Conservation (phyloP, 192 early-diverging fungal species). For the Coemansia furcata region DNA sequence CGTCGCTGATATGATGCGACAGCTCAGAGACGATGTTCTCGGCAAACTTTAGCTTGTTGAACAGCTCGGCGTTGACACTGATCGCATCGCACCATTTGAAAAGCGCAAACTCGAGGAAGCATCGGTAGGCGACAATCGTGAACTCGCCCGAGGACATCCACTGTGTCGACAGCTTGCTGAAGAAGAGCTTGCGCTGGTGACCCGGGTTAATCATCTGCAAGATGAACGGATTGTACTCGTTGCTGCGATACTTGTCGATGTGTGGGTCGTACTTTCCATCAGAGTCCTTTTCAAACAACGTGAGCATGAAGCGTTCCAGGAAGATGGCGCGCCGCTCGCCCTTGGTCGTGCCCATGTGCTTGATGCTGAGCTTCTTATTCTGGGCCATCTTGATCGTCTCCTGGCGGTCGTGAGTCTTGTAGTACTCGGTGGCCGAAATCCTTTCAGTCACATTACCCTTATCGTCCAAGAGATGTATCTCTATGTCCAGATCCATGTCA, state of each 20-base stretch:
- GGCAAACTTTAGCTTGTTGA: slow-evolving; percentile 51
- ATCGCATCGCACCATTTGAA: slow-evolving; percentile 51
- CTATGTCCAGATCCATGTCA: slow-evolving; percentile 28
- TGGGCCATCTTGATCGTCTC: slow-evolving; percentile 18
- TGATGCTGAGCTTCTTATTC: slow-evolving; percentile 22
- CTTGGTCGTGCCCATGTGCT: slow-evolving; percentile 20
- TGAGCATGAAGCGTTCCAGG: slow-evolving; percentile 52
- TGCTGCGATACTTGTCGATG: slow-evolving; percentile 42
- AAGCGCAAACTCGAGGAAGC: slow-evolving; percentile 52
- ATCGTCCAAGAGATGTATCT: slow-evolving; percentile 27
- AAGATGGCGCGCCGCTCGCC: slow-evolving; percentile 40
- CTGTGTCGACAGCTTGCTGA: slow-evolving; percentile 33
- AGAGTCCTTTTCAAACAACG: slow-evolving; percentile 42
- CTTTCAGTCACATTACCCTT: slow-evolving; percentile 14
- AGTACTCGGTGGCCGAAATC: slow-evolving; percentile 35
- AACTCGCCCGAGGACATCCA: slow-evolving; percentile 55
- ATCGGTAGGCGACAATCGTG: slow-evolving; percentile 47
- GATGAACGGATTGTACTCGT: slow-evolving; percentile 55
- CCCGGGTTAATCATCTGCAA: slow-evolving; percentile 42
- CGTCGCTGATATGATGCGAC: slow-evolving; percentile 18
- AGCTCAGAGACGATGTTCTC: slow-evolving; percentile 44
- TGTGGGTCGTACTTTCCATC: slow-evolving; percentile 45
- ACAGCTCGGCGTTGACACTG: slow-evolving; percentile 44
- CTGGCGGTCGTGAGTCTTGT: slow-evolving; percentile 41
- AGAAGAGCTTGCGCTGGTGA: slow-evolving; percentile 45